These are phyloP conservation scores for Vaccinium corymbosum DNA, from an alignment of 148 eudicot genomes.

Conservation along the genomic window DNA sequence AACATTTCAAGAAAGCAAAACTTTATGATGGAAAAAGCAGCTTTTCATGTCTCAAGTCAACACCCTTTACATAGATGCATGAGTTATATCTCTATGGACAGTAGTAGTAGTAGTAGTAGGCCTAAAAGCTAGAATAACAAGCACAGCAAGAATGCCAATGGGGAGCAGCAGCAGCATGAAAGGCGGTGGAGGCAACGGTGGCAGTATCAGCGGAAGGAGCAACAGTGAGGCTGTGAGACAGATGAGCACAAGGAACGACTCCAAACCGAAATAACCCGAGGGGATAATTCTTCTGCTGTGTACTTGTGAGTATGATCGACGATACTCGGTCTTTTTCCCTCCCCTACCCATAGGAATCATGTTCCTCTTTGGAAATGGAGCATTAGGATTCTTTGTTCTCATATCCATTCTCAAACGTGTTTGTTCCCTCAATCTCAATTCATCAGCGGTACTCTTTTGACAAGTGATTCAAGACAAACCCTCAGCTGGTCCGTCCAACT, in stretches of 20 bases:
- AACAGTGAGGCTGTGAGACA: conserved; percentile 66
- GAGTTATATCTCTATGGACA: conserved; percentile 30
- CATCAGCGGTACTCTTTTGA: background rate
- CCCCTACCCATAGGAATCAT: background rate
- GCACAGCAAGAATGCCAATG: conserved; percentile 57
- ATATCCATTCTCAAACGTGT: conserved; percentile 11
- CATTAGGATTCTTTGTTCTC: conserved; percentile 7
- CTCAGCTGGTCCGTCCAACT: background rate
- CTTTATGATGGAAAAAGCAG: background rate
- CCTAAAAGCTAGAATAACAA: conserved; percentile 74
- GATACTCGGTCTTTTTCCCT: conserved; percentile 6
- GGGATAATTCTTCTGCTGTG: conserved; percentile 17
- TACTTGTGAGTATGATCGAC: conserved; percentile 21
- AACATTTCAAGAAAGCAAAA: background rate
- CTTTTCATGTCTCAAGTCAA: background rate
- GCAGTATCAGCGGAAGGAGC: conserved; percentile 70
- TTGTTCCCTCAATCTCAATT: background rate
- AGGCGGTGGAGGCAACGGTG: conserved; percentile 93
- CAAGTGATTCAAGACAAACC: background rate
- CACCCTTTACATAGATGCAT: conserved; percentile 33
- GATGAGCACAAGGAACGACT: conserved; percentile 55
- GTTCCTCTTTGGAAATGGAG: conserved; percentile 7
- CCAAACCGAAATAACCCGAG: conserved; percentile 50
- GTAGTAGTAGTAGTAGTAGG: conserved; percentile 42
- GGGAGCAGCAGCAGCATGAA: conserved; percentile 74